These are phyloP conservation scores for Sclerotinia nivalis DNA, from an alignment of 2,329 filamentous ascomycete species.

Conservation along the genomic window DNA sequence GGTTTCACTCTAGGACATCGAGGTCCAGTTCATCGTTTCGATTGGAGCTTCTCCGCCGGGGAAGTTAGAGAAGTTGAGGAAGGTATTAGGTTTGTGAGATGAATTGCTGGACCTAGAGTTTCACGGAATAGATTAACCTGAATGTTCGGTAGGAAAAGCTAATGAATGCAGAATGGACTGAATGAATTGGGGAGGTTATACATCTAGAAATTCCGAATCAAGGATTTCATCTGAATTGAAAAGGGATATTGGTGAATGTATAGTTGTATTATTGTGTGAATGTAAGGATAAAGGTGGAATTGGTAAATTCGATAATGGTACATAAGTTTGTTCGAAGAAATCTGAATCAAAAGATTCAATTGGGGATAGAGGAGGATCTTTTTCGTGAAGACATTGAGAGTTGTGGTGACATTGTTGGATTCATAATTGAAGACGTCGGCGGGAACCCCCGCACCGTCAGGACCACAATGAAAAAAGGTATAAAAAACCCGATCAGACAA, in stretches of 20 bases:
- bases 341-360: constrained; percentile 47
- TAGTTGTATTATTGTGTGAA: constrained; percentile 30
- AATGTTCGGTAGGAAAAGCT: constrained; percentile 13
- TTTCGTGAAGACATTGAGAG: constrained; percentile 28
- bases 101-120: constrained; percentile 60
- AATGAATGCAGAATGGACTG: constrained; percentile 5
- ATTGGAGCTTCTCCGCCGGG: constrained; percentile 78
- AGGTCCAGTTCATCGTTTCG: constrained; percentile 93
- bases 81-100: constrained; percentile 66
- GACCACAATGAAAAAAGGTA: constrained; percentile 54
- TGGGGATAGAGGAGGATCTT: constrained; percentile 31
- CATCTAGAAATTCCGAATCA: constrained; percentile 38
- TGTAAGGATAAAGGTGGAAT: constrained; percentile 59
- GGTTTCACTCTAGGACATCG: constrained; percentile 86
- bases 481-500: constrained; percentile 74
- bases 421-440: constrained; percentile 14
- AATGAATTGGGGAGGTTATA: constrained; percentile 27
- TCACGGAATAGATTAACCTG: constrained; percentile 36
- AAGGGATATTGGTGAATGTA: constrained; percentile 30
- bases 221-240: constrained; percentile 34
- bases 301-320: constrained; percentile 66
- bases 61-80: constrained; percentile 60
- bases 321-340: constrained; percentile 60
- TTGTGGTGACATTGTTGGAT: constrained; percentile 27
- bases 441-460: constrained; percentile 44